Evolutionary conservation across 208 protist genomes (phyloP).

Genomic region (Trichomonas gallinae): DNA sequence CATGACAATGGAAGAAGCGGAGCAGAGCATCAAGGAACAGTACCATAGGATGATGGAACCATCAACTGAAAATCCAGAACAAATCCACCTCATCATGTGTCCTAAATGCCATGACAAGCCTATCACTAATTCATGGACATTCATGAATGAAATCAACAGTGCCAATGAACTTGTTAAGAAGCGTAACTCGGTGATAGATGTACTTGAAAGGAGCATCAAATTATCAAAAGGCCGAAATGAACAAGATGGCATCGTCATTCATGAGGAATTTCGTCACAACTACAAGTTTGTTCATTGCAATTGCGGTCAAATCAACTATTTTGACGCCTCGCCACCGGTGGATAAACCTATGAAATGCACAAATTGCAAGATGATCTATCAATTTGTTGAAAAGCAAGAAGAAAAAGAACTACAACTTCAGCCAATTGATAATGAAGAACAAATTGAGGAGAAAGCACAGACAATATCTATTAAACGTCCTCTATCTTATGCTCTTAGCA

Average conservation of each 20-base stretch:
- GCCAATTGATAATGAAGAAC: too few species aligned
- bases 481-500: too few species aligned
- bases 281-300: background rate
- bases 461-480: too few species aligned
- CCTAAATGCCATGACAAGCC: background rate
- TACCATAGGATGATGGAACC: background rate
- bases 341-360: too few species aligned
- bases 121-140: background rate
- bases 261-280: background rate
- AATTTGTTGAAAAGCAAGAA: too few species aligned
- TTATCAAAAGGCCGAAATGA: too few species aligned
- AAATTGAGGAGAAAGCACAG: too few species aligned
- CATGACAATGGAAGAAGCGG: background rate
- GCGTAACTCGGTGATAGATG: background rate
- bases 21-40: background rate
- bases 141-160: background rate
- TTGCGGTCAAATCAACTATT: background rate
- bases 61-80: background rate
- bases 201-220: background rate
- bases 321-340: background rate
- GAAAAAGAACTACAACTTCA: too few species aligned
- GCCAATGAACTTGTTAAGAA: background rate
- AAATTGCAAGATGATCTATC: too few species aligned
- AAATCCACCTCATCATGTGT: background rate
- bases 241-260: background rate